phyloP scores from a whole-genome alignment of 2,329 filamentous ascomycete genomes.

The Aplosporella prunicola region DNA sequence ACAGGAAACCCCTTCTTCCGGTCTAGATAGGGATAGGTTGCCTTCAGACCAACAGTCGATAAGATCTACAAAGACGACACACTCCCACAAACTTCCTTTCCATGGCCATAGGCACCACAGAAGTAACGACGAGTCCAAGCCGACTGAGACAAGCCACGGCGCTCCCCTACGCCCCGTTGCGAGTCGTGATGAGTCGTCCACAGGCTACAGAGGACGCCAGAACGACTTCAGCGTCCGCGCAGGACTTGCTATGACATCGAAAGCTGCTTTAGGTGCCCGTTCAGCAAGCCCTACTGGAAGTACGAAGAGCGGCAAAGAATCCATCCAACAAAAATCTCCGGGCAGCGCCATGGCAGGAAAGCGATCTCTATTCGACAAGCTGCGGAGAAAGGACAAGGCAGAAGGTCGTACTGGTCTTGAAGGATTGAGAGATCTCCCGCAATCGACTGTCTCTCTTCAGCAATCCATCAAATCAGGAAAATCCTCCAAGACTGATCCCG shows the following conservation, averaged over 20 bases:
- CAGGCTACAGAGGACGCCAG: constrained; percentile 34
- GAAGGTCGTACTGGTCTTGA: constrained; percentile 30
- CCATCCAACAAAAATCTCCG: constrained; percentile 46
- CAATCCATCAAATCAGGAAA: constrained; percentile 23
- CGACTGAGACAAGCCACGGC: constrained; percentile 25
- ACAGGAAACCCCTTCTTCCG: constrained; percentile 20
- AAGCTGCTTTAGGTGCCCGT: constrained; percentile 46
- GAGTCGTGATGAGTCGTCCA: constrained; percentile 64
- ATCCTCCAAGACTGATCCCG: constrained; percentile 20
- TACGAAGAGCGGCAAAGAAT: constrained; percentile 47
- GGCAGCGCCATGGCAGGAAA: constrained; percentile 36
- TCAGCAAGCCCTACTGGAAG: constrained; percentile 78
- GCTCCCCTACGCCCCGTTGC: constrained; percentile 58
- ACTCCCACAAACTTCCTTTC: constrained; percentile 49
- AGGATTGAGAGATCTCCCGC: constrained; percentile 29
- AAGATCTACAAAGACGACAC: constrained; percentile 49
- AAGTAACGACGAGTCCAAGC: constrained; percentile 49
- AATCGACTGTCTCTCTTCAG: constrained; percentile 33
- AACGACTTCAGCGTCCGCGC: constrained; percentile 39
- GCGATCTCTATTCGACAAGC: constrained; percentile 44
- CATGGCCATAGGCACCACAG: constrained; percentile 59
- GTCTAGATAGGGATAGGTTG: no score
- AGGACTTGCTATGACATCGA: constrained; percentile 40
- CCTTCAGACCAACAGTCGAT: constrained; percentile 24
- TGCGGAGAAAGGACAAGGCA: constrained; percentile 42